These are phyloP conservation scores for Amanita thiersii DNA, from an alignment of 768 basidiomycete genomes.

Conservation along the genomic window DNA sequence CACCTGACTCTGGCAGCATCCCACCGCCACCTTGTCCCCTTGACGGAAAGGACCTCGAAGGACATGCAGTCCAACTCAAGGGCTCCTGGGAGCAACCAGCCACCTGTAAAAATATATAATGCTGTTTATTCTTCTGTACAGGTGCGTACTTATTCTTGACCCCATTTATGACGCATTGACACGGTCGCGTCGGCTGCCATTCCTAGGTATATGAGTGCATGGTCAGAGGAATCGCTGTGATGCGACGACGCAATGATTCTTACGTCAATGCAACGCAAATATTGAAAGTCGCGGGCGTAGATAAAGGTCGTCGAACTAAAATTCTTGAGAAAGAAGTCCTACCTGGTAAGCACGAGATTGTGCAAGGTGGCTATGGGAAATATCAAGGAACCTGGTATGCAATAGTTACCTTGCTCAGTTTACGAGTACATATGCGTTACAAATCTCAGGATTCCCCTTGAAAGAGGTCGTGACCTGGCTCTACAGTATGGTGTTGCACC, in stretches of 20 bases:
- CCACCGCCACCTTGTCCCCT: conserved; percentile 19
- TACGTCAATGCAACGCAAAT: conserved; percentile 99
- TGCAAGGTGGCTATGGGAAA: conserved; percentile 98
- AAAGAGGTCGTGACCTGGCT: conserved; percentile 89
- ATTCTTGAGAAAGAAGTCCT: conserved; percentile 96
- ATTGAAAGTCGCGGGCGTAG: conserved; percentile 95
- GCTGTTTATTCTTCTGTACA: conserved; percentile 88
- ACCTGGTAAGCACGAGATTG: conserved; percentile 93
- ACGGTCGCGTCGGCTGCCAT: conserved; percentile 25
- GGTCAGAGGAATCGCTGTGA: conserved; percentile 97
- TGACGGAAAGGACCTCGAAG: conserved; percentile 16
- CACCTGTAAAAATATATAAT: conserved; percentile 85
- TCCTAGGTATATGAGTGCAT: conserved; percentile 92
- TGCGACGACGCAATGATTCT: conserved; percentile 91
- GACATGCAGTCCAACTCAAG: conserved; percentile 42
- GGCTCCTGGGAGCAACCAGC: conserved; percentile 31
- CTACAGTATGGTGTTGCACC: conserved; percentile 86
- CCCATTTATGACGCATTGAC: conserved; percentile 17
- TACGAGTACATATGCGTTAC: background rate
- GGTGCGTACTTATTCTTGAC: conserved; percentile 26
- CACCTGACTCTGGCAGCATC: conserved; percentile 25
- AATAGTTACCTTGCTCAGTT: conserved; percentile 6
- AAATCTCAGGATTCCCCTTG: conserved; percentile 81
- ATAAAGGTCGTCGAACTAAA: conserved; percentile 94
- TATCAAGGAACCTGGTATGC: conserved; percentile 97